A percentile compares a stretch with the other conserved stretches of the same genome.
Conservation (phyloP, 2,329 filamentous ascomycete species). For the Claviceps humidiphila region DNA sequence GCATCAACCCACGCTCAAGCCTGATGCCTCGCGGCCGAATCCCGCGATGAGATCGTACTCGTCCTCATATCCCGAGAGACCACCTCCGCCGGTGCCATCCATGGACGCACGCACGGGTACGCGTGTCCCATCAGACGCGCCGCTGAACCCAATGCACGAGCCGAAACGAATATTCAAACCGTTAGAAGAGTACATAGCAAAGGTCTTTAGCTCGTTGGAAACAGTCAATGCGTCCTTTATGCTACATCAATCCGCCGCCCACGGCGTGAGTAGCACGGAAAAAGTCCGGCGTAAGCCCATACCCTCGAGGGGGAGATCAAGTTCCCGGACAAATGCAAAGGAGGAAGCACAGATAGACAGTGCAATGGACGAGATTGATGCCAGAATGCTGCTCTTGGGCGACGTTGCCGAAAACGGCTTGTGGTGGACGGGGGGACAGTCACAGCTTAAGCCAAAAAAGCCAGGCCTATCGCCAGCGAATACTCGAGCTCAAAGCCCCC, state of each 20-base stretch:
- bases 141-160: constrained; percentile 15
- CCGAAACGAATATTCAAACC: constrained; percentile 55
- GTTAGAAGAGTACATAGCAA: constrained; percentile 64
- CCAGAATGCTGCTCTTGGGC: constrained; percentile 60
- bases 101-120: constrained; percentile 8
- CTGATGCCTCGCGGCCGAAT: constrained; percentile 16
- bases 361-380: constrained; percentile 44
- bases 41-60: constrained; percentile 26
- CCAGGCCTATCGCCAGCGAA: neutral
- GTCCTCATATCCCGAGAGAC: constrained; percentile 30
- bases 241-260: constrained; percentile 26
- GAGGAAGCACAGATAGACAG: constrained; percentile 10
- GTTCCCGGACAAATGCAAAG: constrained; percentile 2
- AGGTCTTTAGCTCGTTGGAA: constrained; percentile 54
- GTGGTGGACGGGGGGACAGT: constrained; percentile 58
- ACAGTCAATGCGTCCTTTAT: constrained; percentile 68
- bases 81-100: constrained; percentile 11
- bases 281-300: constrained; percentile 16
- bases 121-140: constrained; percentile 6
- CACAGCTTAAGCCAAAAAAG: neutral
- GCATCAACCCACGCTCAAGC: constrained; percentile 24
- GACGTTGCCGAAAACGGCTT: constrained; percentile 69
- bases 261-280: constrained; percentile 12
- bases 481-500: constrained; percentile 1
- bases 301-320: constrained; percentile 6